A percentile compares a stretch with the other conserved stretches of the same genome.
Conservation (phyloP, 495 filamentous ascomycete species). For the Penicillium salamii region DNA sequence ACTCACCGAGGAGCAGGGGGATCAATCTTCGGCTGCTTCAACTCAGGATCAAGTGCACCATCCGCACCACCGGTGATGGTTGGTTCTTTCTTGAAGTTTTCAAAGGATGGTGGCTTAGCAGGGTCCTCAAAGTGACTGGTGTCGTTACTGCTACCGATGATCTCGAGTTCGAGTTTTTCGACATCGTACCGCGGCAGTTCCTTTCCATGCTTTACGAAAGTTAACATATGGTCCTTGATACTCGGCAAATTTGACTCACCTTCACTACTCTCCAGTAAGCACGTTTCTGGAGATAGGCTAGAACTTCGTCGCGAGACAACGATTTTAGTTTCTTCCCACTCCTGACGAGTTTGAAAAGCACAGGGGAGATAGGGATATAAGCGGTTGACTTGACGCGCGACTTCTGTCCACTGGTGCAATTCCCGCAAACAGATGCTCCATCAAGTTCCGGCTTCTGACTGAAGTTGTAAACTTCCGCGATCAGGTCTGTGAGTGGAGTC, state of each 20-base stretch:
- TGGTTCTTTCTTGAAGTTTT: constrained; percentile 8
- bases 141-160: constrained; percentile 12
- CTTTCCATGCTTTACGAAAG: neutral
- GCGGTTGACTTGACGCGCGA: constrained; percentile 1
- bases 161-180: constrained; percentile 7
- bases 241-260: neutral
- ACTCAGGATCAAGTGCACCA: constrained; percentile 2
- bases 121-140: constrained; percentile 4
- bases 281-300: neutral
- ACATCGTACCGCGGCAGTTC: constrained; percentile 6
- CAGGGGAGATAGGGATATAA: constrained; percentile 7
- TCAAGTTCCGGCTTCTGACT: constrained; percentile 5
- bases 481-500: constrained; percentile 1
- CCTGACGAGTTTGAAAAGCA: constrained; percentile 5
- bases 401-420: constrained; percentile 2
- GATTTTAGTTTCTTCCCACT: neutral
- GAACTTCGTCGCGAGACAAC: constrained; percentile 2
- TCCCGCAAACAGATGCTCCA: constrained; percentile 1
- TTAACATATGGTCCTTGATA: no score
- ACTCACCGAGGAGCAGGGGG: neutral
- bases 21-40: constrained; percentile 6
- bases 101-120: neutral
- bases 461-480: constrained; percentile 12
- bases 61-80: constrained; percentile 8
- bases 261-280: constrained; percentile 12